Percentiles rank a stretch among this genome's conserved stretches.
phyloP scores from a whole-genome alignment of 306 rosid species.

The Glycine latifolia region DNA sequence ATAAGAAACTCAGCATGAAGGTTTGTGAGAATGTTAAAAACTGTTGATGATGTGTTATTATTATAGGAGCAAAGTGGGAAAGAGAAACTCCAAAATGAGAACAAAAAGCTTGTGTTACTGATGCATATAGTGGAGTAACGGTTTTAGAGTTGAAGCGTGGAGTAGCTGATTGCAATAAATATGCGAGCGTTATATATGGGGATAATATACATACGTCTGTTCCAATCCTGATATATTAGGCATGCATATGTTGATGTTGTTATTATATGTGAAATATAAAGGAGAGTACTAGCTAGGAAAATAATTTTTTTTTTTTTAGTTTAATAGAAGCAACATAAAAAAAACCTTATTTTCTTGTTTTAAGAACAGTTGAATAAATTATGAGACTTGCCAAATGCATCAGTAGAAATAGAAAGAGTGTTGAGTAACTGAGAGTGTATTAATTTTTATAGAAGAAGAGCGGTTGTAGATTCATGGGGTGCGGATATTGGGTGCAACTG shows the following conservation, averaged over 20 bases:
- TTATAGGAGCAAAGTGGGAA: slow-evolving; percentile 11
- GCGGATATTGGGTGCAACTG: slow-evolving; percentile 46
- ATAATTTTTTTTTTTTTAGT: slow-evolving; percentile 13
- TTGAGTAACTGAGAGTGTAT: slow-evolving; percentile 40
- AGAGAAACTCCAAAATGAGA: slow-evolving; percentile 31
- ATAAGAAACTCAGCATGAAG: slow-evolving; percentile 12
- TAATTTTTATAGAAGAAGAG: slow-evolving; percentile 38
- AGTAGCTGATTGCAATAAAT: slow-evolving; percentile 68
- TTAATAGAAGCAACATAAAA: slow-evolving; percentile 53
- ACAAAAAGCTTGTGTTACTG: slow-evolving; percentile 7
- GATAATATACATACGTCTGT: slow-evolving; percentile 9
- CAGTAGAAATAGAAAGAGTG: slow-evolving; percentile 43
- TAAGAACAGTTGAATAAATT: slow-evolving; percentile 8
- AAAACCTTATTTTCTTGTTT: slow-evolving; percentile 21
- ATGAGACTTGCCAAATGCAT: slow-evolving; percentile 38
- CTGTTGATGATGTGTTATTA: slow-evolving; percentile 11
- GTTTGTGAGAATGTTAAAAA: background rate
- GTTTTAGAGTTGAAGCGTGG: slow-evolving; percentile 53
- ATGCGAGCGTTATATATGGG: slow-evolving; percentile 52
- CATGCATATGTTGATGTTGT: slow-evolving; percentile 23
- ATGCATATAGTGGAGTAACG: slow-evolving; percentile 46
- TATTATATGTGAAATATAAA: slow-evolving; percentile 12
- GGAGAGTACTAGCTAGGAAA: slow-evolving; percentile 6
- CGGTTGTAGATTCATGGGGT: slow-evolving; percentile 45
- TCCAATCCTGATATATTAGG: slow-evolving; percentile 26